Percentiles rank a stretch among this genome's conserved stretches.
Conservation (phyloP, 768 basidiomycete genomes). For the Rhizopogon roseolus region DNA sequence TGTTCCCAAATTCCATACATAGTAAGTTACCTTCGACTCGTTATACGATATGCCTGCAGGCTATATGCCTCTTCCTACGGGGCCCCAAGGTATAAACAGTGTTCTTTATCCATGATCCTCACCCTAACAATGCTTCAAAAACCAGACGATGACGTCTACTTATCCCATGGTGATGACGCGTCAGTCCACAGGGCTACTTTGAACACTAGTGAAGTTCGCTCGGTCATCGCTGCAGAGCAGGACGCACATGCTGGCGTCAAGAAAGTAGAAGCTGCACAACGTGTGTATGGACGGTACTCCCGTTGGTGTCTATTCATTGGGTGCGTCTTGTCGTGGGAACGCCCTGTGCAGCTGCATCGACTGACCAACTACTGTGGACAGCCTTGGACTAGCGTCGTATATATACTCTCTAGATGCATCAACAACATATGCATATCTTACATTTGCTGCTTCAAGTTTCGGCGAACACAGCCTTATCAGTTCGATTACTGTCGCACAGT, state of each 20-base stretch:
- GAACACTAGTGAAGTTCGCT: neutral
- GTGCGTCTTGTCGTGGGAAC: slow-evolving; percentile 25
- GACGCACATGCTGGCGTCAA: slow-evolving; percentile 37
- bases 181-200: neutral
- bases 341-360: neutral
- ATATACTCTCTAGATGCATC: slow-evolving; percentile 72
- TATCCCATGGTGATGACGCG: neutral
- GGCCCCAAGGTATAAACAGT: slow-evolving; percentile 9
- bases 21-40: neutral
- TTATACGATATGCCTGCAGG: slow-evolving; percentile 11
- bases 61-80: slow-evolving; percentile 13
- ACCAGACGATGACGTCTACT: slow-evolving; percentile 4
- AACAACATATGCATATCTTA: slow-evolving; percentile 64
- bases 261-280: slow-evolving; percentile 46
- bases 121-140: slow-evolving; percentile 1
- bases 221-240: slow-evolving; percentile 6
- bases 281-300: slow-evolving; percentile 47
- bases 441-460: slow-evolving; percentile 51
- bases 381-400: slow-evolving; percentile 65
- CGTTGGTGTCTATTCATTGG: slow-evolving; percentile 59
- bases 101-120: neutral
- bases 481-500: slow-evolving; percentile 50
- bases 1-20: neutral
- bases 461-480: slow-evolving; percentile 49
- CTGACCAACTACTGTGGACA: slow-evolving; percentile 4